Evolutionary conservation across 73 alveolate species (phyloP).

Genomic region (Paramecium pentaurelia): DNA sequence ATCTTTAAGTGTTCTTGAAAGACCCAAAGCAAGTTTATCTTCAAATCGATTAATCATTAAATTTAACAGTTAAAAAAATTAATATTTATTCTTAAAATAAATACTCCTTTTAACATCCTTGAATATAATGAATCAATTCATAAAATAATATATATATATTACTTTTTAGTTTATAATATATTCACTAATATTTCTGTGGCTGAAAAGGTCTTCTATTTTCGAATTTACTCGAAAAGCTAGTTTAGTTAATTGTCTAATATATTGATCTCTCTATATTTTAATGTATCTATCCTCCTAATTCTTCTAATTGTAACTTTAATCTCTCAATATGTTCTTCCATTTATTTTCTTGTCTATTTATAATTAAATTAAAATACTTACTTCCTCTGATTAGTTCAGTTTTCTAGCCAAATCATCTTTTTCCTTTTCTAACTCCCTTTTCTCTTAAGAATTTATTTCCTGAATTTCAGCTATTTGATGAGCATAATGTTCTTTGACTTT

Average conservation of each 20-base stretch:
- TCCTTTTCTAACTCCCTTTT: not conserved
- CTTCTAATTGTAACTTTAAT: not conserved
- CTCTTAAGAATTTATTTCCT: not conserved
- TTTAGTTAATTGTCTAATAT: not conserved
- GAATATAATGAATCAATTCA: not conserved
- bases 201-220: constrained; percentile 2
- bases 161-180: not conserved
- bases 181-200: not conserved
- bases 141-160: not conserved
- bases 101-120: not conserved
- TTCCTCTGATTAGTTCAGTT: not conserved
- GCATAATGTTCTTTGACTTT: not conserved
- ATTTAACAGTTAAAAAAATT: not conserved
- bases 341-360: not conserved
- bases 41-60: not conserved
- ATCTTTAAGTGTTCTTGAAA: not conserved
- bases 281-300: constrained; percentile 26
- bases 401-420: not conserved
- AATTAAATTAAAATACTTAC: not conserved
- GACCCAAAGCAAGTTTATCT: constrained; percentile 5
- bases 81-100: not conserved
- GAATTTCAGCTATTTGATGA: not conserved
- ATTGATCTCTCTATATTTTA: constrained; percentile 19
- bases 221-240: not conserved
- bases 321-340: constrained; percentile 32